Evolutionary conservation across 495 filamentous ascomycete species (phyloP), one percentile per base, ranked within the genome.

Genomic region (Penicillium chermesinum): DNA sequence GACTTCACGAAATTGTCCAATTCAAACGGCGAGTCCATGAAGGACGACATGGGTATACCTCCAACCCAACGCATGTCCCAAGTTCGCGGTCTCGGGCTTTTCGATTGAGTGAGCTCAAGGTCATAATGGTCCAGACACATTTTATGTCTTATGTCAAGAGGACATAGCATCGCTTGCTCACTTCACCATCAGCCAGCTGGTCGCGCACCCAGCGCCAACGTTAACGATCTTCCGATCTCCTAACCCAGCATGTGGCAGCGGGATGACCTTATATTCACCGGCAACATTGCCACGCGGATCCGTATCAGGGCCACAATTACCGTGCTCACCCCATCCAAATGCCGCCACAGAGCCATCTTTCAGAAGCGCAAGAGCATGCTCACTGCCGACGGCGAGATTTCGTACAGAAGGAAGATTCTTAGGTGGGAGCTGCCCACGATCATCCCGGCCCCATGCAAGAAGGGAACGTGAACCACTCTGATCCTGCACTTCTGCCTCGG

Each of bases 241-340:
- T 7, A 38, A 44, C 5, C 41, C 33, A 2, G 45, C 58, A 9
- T 56, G 35, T n/a, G 73, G 62, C 35, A 79, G 66, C n/a, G 71
- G 70, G 55, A 89, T 76, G 13, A 76, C 57, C 54, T 81, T 87
- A 67, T 79, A 83, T 49, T 66, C 66, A 7, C 76, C 85, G 38
- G 81, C 82, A 25, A 86, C 79, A 61, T 86, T 79, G 2, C 84
- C 80, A 52, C 70, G 68, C n/a, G 65, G 54, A 67, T 82, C 73
- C 2, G 70, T 80, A 36, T 74, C 71, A 2, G 79, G 74, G 12
- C 93, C 93, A 64, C 93, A 97, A 66, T 97, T 97, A 9, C 93
- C 93, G 76, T 98, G 93, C 70, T 96, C 89, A 1, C 89, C 90
- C 91, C 93, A 98, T 13, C 93, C 93, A 87, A 90, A 96, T 2